Evolutionary conservation across 2,329 filamentous ascomycete species (phyloP).

Genomic region (Hymenoscyphus salicellus): DNA sequence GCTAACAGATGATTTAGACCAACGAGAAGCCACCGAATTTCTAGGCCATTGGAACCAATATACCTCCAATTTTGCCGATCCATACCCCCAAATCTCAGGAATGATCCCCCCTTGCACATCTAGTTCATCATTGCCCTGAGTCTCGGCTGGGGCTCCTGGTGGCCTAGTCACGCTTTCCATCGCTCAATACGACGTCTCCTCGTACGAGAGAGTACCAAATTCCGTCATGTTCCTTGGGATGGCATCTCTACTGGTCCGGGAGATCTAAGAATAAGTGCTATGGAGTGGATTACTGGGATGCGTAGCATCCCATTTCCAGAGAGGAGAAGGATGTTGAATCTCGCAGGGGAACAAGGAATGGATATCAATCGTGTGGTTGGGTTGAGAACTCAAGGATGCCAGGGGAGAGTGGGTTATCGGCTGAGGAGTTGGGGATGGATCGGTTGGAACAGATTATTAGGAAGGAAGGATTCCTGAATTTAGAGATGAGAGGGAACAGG

Average conservation of each 20-base stretch:
- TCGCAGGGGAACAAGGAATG: background rate
- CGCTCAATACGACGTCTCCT: background rate
- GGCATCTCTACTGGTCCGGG: background rate
- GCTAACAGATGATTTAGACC: background rate
- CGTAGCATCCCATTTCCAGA: background rate
- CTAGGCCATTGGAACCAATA: background rate
- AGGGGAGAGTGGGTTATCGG: background rate
- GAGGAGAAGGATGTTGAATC: background rate
- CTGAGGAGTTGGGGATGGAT: slow-evolving; percentile 6
- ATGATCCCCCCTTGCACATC: background rate
- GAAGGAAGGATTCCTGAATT: slow-evolving; percentile 12
- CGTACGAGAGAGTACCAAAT: background rate
- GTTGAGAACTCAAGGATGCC: background rate
- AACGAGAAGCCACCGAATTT: slow-evolving; percentile 2
- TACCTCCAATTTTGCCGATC: background rate
- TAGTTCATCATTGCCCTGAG: slow-evolving; percentile 8
- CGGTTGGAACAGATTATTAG: slow-evolving; percentile 10
- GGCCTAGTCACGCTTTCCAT: background rate
- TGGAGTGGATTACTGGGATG: background rate
- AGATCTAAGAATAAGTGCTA: background rate
- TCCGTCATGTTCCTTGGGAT: background rate
- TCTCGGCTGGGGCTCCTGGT: slow-evolving; percentile 11
- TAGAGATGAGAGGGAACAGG: too few relatives aligned
- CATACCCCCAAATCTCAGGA: background rate
- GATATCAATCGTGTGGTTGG: background rate